Base-by-base conservation (phyloP, 495 filamentous ascomycete genomes). In the Cairneyella variabilis region DNA sequence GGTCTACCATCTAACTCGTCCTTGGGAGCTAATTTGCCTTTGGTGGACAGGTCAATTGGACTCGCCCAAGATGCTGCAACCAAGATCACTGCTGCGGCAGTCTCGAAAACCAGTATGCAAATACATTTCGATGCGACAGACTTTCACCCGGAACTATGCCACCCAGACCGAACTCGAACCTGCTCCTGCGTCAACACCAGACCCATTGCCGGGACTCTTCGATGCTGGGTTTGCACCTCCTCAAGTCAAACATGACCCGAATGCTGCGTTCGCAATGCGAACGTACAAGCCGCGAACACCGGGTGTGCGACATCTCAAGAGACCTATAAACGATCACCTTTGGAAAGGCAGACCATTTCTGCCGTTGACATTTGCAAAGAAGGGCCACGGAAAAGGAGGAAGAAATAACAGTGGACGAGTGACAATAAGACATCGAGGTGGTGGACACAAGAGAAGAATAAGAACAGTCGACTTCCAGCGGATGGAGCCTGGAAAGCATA, bases 271-370 rank as follows among this genome's bases (percentile, higher is more conserved):
- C 38, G 64, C 73, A 36, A 66, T 96, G 68, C 83, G 88, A 56
- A 92, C 84, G 34, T 98, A 98, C 66, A 97, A 90, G 69, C 93
- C 93, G 32, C 86, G 89, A 47, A 98, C 95, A 9, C 93, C 93
- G 36, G 95, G 93, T 79, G 64, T 96, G 36, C 85, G 93, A 54
- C 95, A 98, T 78, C 75, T 98, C 50, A 85, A 83, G 54, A 79
- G 93, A 16, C 90, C 93, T 9, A 84, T 97, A 65, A 96, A 96
- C 70, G 93, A 97, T 57, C 95, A 97, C 67, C 75, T 98, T 26
- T 97, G 87, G 85, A 96, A 95, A 74, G 92, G 91, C 41, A 78
- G 91, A 36, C 90, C 95, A 0, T 83, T 85, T 57, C 76, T 86
- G 10, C 83, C 83, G 38, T 76, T 98, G 65, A 98, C 93, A 2